Conservation (phyloP, 257 asterid genomes). For the Catharanthus roseus region DNA sequence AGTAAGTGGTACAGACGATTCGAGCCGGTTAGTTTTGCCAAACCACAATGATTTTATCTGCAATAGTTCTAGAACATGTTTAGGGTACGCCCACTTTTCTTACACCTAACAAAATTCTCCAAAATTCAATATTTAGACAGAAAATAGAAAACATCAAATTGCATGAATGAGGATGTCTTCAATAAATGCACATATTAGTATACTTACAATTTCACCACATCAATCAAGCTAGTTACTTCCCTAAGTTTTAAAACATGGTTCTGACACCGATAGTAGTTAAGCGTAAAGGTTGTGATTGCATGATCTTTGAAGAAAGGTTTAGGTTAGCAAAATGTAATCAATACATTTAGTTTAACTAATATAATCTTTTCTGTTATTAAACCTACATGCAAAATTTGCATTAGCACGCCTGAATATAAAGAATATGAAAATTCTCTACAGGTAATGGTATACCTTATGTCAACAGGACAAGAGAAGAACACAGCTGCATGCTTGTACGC, state of each 20-base stretch:
- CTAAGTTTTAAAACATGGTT: not conserved
- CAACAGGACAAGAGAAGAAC: slow-evolving; percentile 68
- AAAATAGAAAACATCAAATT: not conserved
- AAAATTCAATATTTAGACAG: not conserved
- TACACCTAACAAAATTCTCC: not conserved
- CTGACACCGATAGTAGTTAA: not conserved
- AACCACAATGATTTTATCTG: not conserved
- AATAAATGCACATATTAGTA: not conserved
- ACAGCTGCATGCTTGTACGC: slow-evolving; percentile 74
- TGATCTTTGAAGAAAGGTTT: not conserved
- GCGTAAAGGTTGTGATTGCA: not conserved
- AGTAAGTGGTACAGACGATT: no score
- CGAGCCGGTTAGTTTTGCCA: no score
- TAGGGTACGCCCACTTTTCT: not conserved
- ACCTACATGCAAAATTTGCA: not conserved
- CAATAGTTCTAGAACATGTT: not conserved
- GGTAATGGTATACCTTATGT: slow-evolving; percentile 49
- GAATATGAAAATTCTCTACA: not conserved
- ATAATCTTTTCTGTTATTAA: not conserved
- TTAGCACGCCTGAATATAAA: not conserved
- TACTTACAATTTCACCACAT: not conserved
- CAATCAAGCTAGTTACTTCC: not conserved
- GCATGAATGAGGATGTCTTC: not conserved
- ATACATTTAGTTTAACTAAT: not conserved
- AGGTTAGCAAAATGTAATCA: not conserved